A percentile compares a stretch with the other conserved stretches of the same genome.
These are phyloP conservation scores for Agaricales sp. DNA, from an alignment of 1,284 basidiomycete species.

Conservation along the genomic window DNA sequence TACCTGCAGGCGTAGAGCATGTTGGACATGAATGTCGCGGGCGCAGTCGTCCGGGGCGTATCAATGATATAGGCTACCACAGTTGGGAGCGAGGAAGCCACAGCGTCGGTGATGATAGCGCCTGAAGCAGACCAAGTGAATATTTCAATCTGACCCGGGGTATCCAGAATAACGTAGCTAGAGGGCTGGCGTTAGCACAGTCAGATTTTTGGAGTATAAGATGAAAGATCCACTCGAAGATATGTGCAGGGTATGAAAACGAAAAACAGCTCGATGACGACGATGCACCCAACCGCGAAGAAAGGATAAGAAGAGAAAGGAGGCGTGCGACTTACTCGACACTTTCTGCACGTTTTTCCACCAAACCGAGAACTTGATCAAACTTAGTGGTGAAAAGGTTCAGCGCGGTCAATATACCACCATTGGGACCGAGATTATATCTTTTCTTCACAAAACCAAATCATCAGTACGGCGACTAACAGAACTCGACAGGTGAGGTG, in stretches of 20 bases:
- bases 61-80: conserved; percentile 97
- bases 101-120: conserved; percentile 96
- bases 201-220: conserved; percentile 1
- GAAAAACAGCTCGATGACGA: background rate
- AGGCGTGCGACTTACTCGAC: conserved; percentile 61
- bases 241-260: conserved; percentile 7
- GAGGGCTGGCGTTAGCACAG: too few relatives aligned
- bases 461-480: conserved; percentile 12
- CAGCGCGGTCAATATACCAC: conserved; percentile 92
- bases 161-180: conserved; percentile 92
- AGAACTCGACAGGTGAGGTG: background rate
- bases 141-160: conserved; percentile 99
- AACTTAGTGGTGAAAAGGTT: conserved; percentile 99
- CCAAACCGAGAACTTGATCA: conserved; percentile 88
- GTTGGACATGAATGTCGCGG: conserved; percentile 99
- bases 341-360: conserved; percentile 83
- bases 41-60: conserved; percentile 89
- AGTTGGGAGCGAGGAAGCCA: conserved; percentile 88
- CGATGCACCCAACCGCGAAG: too few relatives aligned
- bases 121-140: conserved; percentile 99
- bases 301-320: background rate
- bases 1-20: conserved; percentile 99
- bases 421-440: conserved; percentile 97
- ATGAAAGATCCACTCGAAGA: conserved; percentile 4
- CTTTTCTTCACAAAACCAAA: conserved; percentile 30